These are phyloP conservation scores for Cryptosporidium canis DNA, from an alignment of 169 alveolate genomes.

Conservation along the genomic window DNA sequence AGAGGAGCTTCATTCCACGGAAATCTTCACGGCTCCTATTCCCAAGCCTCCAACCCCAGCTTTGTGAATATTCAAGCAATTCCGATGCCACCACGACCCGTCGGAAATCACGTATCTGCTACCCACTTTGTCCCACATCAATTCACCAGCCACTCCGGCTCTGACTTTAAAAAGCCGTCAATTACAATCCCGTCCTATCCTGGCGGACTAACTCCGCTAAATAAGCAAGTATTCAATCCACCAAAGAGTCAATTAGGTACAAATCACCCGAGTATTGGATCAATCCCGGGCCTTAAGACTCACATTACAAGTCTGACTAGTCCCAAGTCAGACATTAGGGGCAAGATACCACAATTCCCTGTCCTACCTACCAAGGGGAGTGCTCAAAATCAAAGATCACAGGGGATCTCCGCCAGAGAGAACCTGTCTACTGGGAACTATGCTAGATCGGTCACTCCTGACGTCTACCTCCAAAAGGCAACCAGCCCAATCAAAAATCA, in stretches of 20 bases:
- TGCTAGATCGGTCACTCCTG: constrained; percentile 4
- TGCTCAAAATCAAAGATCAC: not conserved
- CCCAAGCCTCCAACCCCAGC: not conserved
- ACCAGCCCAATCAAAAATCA: not conserved
- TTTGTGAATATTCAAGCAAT: not conserved
- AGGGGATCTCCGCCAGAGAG: not conserved
- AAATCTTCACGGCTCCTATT: not conserved
- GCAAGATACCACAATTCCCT: not conserved
- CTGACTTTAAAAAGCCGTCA: not conserved
- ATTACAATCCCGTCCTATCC: not conserved
- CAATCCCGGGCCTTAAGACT: not conserved
- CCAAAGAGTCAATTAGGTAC: not conserved
- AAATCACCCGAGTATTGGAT: not conserved
- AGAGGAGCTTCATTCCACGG: not conserved
- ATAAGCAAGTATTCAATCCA: not conserved
- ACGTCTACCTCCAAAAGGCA: not conserved
- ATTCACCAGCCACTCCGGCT: not conserved
- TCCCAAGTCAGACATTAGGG: not conserved
- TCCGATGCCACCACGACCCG: not conserved
- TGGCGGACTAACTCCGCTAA: not conserved
- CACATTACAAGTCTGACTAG: not conserved
- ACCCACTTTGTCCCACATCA: not conserved
- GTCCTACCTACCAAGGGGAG: not conserved
- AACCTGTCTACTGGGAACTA: not conserved
- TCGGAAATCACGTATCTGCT: not conserved